phyloP scores from a whole-genome alignment of 2,329 filamentous ascomycete species.

The Zymoseptoria brevis region DNA sequence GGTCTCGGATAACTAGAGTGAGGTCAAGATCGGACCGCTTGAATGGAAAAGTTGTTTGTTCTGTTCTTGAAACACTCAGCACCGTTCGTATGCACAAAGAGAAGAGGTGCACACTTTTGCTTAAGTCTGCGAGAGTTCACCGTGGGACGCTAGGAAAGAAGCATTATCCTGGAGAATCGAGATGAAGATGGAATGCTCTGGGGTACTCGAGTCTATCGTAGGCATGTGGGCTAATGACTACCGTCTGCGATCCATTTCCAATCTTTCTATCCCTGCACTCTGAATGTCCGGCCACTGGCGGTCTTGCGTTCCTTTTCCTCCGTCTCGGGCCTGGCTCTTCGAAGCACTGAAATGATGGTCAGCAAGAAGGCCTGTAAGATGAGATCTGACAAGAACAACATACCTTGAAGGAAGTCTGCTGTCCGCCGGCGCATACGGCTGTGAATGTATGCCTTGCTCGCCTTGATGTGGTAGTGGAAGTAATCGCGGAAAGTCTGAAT shows the following conservation, averaged over 20 bases:
- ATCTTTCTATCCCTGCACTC: conserved; percentile 43
- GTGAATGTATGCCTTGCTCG: conserved; percentile 98
- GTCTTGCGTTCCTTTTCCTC: conserved; percentile 98
- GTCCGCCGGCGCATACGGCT: conserved; percentile 96
- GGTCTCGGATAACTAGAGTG: too few relatives aligned
- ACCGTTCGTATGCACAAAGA: too few relatives aligned
- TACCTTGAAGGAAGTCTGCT: conserved; percentile 94
- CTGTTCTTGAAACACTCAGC: too few relatives aligned
- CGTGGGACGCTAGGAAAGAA: background rate
- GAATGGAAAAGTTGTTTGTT: too few relatives aligned
- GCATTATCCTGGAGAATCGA: background rate
- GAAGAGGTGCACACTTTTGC: too few relatives aligned
- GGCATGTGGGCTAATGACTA: background rate
- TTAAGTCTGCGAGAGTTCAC: too few relatives aligned
- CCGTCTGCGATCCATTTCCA: background rate
- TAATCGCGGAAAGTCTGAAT: conserved; percentile 99
- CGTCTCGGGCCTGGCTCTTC: conserved; percentile 85
- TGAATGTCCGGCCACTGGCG: conserved; percentile 89
- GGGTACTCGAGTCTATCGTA: background rate
- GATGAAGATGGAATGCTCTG: background rate
- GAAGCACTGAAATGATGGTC: conserved; percentile 60
- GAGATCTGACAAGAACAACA: background rate
- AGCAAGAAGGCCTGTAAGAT: conserved; percentile 22
- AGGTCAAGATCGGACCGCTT: too few relatives aligned
- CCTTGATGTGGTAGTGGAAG: conserved; percentile 99